A percentile compares a stretch with the other conserved stretches of the same genome.
Evolutionary conservation across 805 yeast species (phyloP).

Genomic region (Barnettozyma pratensis): DNA sequence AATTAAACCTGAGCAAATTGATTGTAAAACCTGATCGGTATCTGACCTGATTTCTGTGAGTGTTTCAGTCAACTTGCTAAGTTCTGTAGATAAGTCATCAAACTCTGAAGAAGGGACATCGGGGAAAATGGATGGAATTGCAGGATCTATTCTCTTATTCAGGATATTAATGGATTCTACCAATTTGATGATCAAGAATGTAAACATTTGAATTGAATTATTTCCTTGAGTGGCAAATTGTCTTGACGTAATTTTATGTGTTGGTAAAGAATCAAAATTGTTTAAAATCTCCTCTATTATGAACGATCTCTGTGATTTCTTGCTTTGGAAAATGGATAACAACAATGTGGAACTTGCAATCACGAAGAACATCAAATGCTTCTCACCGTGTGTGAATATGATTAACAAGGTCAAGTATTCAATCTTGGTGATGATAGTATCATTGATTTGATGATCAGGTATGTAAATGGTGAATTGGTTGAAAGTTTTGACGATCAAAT

Average conservation of each 20-base stretch:
- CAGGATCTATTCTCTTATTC: slow-evolving; percentile 13
- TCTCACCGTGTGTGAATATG: slow-evolving; percentile 30
- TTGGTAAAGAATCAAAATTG: slow-evolving; percentile 45
- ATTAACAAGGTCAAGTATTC: slow-evolving; percentile 45
- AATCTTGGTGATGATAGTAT: slow-evolving; percentile 48
- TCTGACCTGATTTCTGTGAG: slow-evolving; percentile 3
- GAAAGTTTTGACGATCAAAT: slow-evolving; percentile 12
- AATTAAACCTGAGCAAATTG: slow-evolving; percentile 15
- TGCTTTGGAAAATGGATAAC: slow-evolving; percentile 21
- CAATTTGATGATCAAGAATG: slow-evolving; percentile 40
- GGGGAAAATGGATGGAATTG: slow-evolving; percentile 5
- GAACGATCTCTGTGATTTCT: slow-evolving; percentile 50
- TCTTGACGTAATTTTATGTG: slow-evolving; percentile 38
- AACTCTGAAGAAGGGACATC: slow-evolving; percentile 10
- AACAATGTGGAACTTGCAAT: slow-evolving; percentile 17
- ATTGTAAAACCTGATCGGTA: slow-evolving; percentile 5
- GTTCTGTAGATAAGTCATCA: slow-evolving; percentile 12
- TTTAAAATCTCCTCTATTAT: slow-evolving; percentile 56
- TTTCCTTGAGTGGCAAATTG: slow-evolving; percentile 41
- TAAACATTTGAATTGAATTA: slow-evolving; percentile 41
- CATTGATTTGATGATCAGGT: slow-evolving; percentile 33
- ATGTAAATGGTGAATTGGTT: slow-evolving; percentile 18
- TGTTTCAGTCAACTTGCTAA: slow-evolving; percentile 5
- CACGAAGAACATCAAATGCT: slow-evolving; percentile 18
- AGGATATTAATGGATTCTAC: slow-evolving; percentile 34